Evolutionary conservation across 768 basidiomycete genomes (phyloP).

Genomic region (Suillus alpinus): DNA sequence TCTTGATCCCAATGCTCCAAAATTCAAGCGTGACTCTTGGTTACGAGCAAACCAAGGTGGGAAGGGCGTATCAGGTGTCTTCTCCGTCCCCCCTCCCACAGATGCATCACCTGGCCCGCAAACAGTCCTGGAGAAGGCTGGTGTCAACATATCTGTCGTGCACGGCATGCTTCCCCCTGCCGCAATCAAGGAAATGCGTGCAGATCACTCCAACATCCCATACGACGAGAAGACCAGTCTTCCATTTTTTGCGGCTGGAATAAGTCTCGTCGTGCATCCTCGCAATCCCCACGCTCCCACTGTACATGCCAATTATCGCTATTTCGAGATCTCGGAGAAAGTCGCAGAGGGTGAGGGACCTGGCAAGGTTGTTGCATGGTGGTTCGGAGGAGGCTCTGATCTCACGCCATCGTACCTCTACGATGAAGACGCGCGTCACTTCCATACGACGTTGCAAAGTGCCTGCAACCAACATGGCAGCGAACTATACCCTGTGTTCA

Average conservation of each 20-base stretch:
- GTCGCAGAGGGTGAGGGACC: conserved; percentile 31
- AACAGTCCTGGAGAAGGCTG: conserved; percentile 87
- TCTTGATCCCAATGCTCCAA: conserved; percentile 67
- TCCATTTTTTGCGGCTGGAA: conserved; percentile 91
- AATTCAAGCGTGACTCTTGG: conserved; percentile 84
- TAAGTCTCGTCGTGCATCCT: conserved; percentile 93
- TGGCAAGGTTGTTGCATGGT: conserved; percentile 80
- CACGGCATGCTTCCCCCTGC: conserved; percentile 84
- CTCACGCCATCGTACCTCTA: conserved; percentile 92
- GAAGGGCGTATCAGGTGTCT: conserved; percentile 79
- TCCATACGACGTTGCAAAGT: conserved; percentile 73
- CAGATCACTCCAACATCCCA: conserved; percentile 80
- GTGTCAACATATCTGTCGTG: conserved; percentile 92
- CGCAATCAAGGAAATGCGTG: conserved; percentile 93
- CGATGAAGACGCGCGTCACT: conserved; percentile 82
- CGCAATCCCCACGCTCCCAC: conserved; percentile 92
- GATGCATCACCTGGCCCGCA: conserved; percentile 33
- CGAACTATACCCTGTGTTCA: conserved; percentile 74
- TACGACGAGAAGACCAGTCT: conserved; percentile 58
- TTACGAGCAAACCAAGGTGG: conserved; percentile 59
- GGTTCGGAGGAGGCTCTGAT: conserved; percentile 97
- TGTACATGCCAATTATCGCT: conserved; percentile 94
- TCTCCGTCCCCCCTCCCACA: conserved; percentile 43
- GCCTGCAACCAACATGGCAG: conserved; percentile 75
- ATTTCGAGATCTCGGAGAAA: conserved; percentile 85